Base-by-base conservation (phyloP, 352 stramenopile genomes). In the Phytophthora pseudosyringae region DNA sequence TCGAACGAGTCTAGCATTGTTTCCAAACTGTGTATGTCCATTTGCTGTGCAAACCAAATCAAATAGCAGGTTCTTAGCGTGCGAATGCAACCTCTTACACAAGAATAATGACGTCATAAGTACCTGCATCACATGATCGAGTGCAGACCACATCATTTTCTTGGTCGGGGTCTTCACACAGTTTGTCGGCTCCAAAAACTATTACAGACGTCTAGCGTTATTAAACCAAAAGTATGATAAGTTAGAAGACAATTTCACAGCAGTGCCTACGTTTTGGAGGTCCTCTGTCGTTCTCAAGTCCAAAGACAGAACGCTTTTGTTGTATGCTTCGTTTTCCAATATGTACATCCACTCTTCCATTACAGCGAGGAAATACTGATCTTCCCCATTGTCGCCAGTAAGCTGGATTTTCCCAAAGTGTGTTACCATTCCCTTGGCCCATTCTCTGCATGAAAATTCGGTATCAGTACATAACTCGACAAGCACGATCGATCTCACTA, bases 291-390 rank as follows among this genome's bases (percentile, higher is more conserved):
- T 73, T 21, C 75, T 73, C n/a, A 95, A 50, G 16, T 91, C 84
- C 15, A 96, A 65, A 29, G 67, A 82, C 15, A 93, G 61, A 32
- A 93, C 67, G 3, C 79, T 67, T 45, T 75, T 76, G 36, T 96
- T 94, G 63, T 93, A 96, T 8, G 75, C 78, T 64, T 73, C 69
- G 36, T 78, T 94, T 65, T 96, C 88, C 21, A 96, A 36, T 40
- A 95, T 83, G 51, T 86, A 96, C 83, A 93, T 92, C 85, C 88
- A 94, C 58, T 96, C 88, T 45, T 96, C 86, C 31, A 96, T 67
- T 18, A 93, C 86, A 36, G 79, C 76, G 32, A 93, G 67, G 36
- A 92, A 84, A 32, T 72, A 67, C 28, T 77, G 68, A 16, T 85
- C 74, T 51, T 83, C 52, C 0, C 51, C 80, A 38, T 66, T 72